Conservation (phyloP, 2,329 filamentous ascomycete genomes). For the Paecilomyces fulvus region DNA sequence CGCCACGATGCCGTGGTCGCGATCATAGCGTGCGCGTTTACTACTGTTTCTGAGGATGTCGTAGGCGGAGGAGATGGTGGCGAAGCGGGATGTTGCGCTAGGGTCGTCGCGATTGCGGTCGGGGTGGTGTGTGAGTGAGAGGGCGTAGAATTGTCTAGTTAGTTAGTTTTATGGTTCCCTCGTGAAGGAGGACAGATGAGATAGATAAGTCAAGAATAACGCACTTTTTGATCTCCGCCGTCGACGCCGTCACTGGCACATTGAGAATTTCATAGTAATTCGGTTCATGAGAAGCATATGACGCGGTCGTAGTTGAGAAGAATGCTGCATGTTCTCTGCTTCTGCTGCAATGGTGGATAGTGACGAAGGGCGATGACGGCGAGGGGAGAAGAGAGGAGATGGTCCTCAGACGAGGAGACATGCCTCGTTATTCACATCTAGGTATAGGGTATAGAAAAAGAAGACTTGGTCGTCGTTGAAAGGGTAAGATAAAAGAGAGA, state of each 20-base stretch:
- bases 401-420: slow-evolving; percentile 9
- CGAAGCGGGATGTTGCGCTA: slow-evolving; percentile 64
- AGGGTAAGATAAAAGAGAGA: neutral
- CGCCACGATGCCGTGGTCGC: slow-evolving; percentile 36
- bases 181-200: neutral
- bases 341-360: neutral
- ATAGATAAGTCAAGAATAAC: slow-evolving; percentile 2
- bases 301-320: slow-evolving; percentile 8
- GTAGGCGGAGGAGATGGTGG: slow-evolving; percentile 78
- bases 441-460: neutral
- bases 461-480: neutral
- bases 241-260: slow-evolving; percentile 60
- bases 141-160: slow-evolving; percentile 65
- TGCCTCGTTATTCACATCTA: slow-evolving; percentile 6
- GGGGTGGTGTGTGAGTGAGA: slow-evolving; percentile 88
- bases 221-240: slow-evolving; percentile 77
- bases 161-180: neutral
- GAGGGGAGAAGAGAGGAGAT: slow-evolving; percentile 5
- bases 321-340: slow-evolving; percentile 1
- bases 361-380: neutral
- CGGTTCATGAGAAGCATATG: slow-evolving; percentile 20
- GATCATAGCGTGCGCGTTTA: slow-evolving; percentile 76
- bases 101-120: slow-evolving; percentile 79
- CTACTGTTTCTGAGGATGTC: slow-evolving; percentile 61
- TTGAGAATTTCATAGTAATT: slow-evolving; percentile 80